A percentile compares a stretch with the other conserved stretches of the same genome.
phyloP scores from a whole-genome alignment of 2,329 filamentous ascomycete species.

The Aureobasidium melanogenum region DNA sequence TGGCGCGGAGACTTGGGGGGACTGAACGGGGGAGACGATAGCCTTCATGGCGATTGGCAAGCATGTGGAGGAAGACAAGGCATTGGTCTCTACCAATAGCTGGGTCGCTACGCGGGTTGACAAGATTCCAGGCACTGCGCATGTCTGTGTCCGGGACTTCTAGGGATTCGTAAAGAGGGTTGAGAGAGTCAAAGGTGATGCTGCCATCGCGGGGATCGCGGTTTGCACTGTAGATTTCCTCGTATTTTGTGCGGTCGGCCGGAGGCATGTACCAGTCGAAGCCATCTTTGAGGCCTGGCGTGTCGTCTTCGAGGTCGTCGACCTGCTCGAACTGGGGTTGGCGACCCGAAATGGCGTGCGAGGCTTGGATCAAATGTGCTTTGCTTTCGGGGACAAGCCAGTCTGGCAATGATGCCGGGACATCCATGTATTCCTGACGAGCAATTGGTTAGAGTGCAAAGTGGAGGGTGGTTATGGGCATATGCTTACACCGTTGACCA shows the following conservation, averaged over 20 bases:
- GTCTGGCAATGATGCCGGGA: conserved; percentile 78
- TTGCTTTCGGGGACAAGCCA: conserved; percentile 97
- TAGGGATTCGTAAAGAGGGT: conserved; percentile 75
- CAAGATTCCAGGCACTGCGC: conserved; percentile 89
- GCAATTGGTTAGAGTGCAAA: background rate
- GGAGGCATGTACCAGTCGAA: conserved; percentile 99
- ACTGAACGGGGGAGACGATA: conserved; percentile 88
- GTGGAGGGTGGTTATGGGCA: background rate
- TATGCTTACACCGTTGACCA: conserved; percentile 75
- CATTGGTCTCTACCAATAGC: conserved; percentile 91
- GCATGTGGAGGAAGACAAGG: conserved; percentile 90
- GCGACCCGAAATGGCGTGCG: conserved; percentile 66
- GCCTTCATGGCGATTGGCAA: conserved; percentile 91
- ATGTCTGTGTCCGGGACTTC: conserved; percentile 70
- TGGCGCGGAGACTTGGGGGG: conserved; percentile 79
- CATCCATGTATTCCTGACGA: conserved; percentile 74
- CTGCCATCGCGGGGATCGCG: conserved; percentile 73
- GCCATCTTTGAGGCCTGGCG: conserved; percentile 79
- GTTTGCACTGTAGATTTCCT: conserved; percentile 93
- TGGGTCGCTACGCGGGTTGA: conserved; percentile 77
- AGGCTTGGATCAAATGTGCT: conserved; percentile 79
- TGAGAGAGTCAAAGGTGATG: conserved; percentile 60
- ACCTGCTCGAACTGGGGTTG: conserved; percentile 78
- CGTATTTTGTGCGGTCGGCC: conserved; percentile 83
- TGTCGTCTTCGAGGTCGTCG: conserved; percentile 67